Conservation (phyloP, 1,284 basidiomycete genomes). For the Pascua sp. region DNA sequence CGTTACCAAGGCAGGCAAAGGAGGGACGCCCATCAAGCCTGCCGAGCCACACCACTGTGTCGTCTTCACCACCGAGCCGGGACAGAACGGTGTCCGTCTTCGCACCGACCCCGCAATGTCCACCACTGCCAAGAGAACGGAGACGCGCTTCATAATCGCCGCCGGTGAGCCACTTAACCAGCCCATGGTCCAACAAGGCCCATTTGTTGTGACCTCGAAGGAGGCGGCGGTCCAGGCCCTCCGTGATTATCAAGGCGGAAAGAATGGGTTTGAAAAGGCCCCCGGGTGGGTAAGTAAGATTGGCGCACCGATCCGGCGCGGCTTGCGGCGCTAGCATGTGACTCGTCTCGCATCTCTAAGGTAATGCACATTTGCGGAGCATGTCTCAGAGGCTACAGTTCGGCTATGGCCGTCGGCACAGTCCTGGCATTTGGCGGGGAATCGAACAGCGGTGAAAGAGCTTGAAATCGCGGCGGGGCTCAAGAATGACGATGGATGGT, state of each 20-base stretch:
- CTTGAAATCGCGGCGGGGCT: too few species aligned
- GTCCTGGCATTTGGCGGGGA: too few species aligned
- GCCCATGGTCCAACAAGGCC: conserved; percentile 62
- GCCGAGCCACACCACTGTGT: conserved; percentile 64
- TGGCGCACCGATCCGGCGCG: conserved; percentile 42
- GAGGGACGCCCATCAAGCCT: too few species aligned
- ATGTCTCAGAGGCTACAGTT: too few species aligned
- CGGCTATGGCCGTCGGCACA: too few species aligned
- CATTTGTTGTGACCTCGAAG: conserved; percentile 69
- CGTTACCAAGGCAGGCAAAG: conserved; percentile 59
- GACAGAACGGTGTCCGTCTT: conserved; percentile 41
- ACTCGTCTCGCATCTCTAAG: too few species aligned
- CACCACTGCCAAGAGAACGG: conserved; percentile 54
- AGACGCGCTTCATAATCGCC: conserved; percentile 71
- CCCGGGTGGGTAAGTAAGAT: conserved; percentile 83
- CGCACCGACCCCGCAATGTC: conserved; percentile 33
- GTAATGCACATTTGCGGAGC: too few species aligned
- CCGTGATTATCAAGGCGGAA: conserved; percentile 70
- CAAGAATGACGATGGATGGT: too few species aligned
- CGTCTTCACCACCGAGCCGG: conserved; percentile 50
- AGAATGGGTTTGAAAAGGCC: conserved; percentile 88
- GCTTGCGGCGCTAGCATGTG: too few species aligned
- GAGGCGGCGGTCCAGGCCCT: conserved; percentile 80
- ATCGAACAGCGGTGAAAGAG: too few species aligned
- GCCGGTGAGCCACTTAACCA: conserved; percentile 82